Evolutionary conservation across 352 stramenopile genomes (phyloP), one percentile per base, ranked within the genome.

Genomic region (Phytophthora colocasiae): DNA sequence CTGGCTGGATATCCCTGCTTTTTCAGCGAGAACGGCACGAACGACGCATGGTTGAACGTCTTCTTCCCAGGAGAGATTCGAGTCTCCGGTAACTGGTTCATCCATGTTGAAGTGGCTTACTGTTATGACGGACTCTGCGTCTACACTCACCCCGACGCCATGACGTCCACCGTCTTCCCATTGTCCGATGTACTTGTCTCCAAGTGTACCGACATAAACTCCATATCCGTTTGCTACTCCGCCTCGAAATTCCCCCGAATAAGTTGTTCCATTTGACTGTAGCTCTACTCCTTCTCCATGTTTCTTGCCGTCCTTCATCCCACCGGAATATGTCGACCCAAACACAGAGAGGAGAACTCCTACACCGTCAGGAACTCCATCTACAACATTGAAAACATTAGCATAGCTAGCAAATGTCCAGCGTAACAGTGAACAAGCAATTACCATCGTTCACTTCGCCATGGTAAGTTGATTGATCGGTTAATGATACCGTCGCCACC

Each of bases 231-330:
- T 64, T 4, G 63, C 26, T 17, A 71, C 48, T 1, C 65, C 72
- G 12, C 67, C 26, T 0, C 22, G 24, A 45, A 85, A 86, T 17
- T 78, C 69, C 1, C 80, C 82, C 0, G 69, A 75, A 44, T 78
- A 91, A 14, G 53, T 49, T 2, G 73, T 57, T 9, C 80, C 80
- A 29, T 83, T 88, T 6, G 60, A 52, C 32, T 74, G 46, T 29
- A 78, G 43, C 34, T 80, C 67, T 9, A 88, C 76, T n/a, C 82
- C 82, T 8, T 69, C 54, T 14, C 77, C 79, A 27, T 77, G 48
- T 46, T 77, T 81, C 46, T 67, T 74, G 36, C 76, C 71, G 3
- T 64, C 24, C 9, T 52, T 44, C 36, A 91, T 69, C 4, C 63
- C 53, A 22, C 82, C 82, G 0, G 68, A 69, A 60, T 86, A 91